Evolutionary conservation across 1,139 yeast genomes (phyloP).

Genomic region (Hansenula sp.): DNA sequence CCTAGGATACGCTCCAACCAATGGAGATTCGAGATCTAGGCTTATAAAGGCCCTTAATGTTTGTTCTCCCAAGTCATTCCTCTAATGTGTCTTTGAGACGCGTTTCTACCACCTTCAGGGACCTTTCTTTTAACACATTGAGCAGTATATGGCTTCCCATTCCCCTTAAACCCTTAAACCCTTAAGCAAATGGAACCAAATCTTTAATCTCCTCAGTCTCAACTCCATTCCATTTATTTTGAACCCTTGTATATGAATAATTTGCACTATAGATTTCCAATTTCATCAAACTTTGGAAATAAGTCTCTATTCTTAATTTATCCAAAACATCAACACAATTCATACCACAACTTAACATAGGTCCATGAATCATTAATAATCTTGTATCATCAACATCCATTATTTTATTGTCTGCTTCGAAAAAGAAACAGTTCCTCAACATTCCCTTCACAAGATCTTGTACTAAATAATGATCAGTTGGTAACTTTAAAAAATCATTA

Average conservation of each 20-base stretch:
- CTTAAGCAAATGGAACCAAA: slow-evolving; percentile 16
- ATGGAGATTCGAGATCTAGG: too few species aligned
- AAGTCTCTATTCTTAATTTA: slow-evolving; percentile 26
- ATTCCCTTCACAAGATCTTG: slow-evolving; percentile 38
- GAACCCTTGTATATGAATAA: slow-evolving; percentile 26
- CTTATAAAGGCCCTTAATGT: too few species aligned
- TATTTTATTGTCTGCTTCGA: slow-evolving; percentile 1
- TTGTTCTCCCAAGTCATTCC: too few species aligned
- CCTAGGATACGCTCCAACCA: too few species aligned
- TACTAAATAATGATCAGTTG: slow-evolving; percentile 36
- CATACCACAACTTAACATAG: slow-evolving; percentile 31
- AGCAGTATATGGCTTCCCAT: too few species aligned
- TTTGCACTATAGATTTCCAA: slow-evolving; percentile 34
- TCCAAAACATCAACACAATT: slow-evolving; percentile 27
- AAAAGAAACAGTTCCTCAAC: slow-evolving; percentile 35
- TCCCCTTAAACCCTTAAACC: too few species aligned
- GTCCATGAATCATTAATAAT: slow-evolving; percentile 35
- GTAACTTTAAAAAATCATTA: slow-evolving; percentile 32
- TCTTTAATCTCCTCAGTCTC: slow-evolving; percentile 7
- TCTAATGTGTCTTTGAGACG: too few species aligned
- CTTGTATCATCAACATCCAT: slow-evolving; percentile 25
- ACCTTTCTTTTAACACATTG: too few species aligned
- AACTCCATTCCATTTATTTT: slow-evolving; percentile 26
- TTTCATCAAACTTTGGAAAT: slow-evolving; percentile 28
- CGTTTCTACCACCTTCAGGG: too few species aligned